These are phyloP conservation scores for Vigna radiata DNA, from an alignment of 306 rosid genomes.

Conservation along the genomic window DNA sequence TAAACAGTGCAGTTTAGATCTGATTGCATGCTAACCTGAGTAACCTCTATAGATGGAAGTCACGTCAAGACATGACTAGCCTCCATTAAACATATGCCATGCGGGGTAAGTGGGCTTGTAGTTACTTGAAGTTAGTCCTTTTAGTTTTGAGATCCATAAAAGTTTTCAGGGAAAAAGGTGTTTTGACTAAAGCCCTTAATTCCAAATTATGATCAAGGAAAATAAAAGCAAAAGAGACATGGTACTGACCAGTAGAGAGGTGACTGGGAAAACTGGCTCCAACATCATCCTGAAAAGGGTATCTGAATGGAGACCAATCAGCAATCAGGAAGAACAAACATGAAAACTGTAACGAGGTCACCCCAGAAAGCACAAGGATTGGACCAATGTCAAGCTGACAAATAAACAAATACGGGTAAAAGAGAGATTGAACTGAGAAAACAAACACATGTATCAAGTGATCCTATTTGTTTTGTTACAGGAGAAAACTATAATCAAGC, in stretches of 20 bases:
- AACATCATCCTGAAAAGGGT: conserved; percentile 73
- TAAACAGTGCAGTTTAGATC: conserved; percentile 8
- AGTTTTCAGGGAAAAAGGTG: conserved; percentile 35
- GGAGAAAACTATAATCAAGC: conserved; percentile 19
- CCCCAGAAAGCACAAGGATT: conserved; percentile 46
- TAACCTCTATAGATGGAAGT: conserved; percentile 27
- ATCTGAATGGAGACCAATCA: conserved; percentile 64
- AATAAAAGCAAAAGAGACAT: conserved; percentile 42
- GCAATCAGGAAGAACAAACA: conserved; percentile 55
- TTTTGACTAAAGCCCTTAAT: conserved; percentile 30
- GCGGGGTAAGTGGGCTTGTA: conserved; percentile 4
- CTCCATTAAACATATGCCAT: conserved; percentile 19
- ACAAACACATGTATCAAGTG: neutral
- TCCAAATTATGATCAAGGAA: conserved; percentile 38
- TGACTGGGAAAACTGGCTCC: conserved; percentile 78
- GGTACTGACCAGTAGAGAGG: conserved; percentile 73
- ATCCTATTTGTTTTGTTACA: conserved; percentile 36
- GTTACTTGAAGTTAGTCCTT: neutral
- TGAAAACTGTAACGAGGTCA: conserved; percentile 46
- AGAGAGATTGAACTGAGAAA: conserved; percentile 22
- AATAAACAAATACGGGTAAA: conserved; percentile 43
- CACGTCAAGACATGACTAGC: conserved; percentile 33
- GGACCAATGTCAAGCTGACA: conserved; percentile 43
- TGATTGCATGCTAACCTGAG: conserved; percentile 19
- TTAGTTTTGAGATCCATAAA: conserved; percentile 19